Evolutionary conservation across 2,329 filamentous ascomycete genomes (phyloP).

Genomic region (Penicillium crustosum): DNA sequence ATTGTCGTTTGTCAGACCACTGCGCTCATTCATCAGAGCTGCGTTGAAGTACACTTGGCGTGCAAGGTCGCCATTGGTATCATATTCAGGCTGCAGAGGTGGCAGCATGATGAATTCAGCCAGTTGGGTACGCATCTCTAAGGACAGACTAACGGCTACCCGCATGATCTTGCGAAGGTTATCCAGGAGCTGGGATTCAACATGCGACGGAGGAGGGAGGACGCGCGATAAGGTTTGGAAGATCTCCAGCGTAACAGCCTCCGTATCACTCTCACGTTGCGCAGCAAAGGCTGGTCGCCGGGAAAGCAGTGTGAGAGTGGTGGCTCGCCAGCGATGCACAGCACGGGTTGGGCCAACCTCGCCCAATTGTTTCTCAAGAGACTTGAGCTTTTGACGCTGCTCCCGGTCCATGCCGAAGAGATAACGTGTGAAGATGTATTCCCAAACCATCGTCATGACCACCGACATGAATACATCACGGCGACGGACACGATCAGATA

Average conservation of each 20-base stretch:
- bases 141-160: constrained; percentile 82
- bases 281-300: constrained; percentile 75
- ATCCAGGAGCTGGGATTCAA: constrained; percentile 76
- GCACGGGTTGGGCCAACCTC: constrained; percentile 85
- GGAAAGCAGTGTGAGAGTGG: constrained; percentile 85
- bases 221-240: constrained; percentile 80
- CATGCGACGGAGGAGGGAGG: constrained; percentile 78
- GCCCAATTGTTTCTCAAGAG: constrained; percentile 83
- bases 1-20: constrained; percentile 67
- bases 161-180: constrained; percentile 85
- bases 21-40: constrained; percentile 90
- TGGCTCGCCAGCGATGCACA: constrained; percentile 96
- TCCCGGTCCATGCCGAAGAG: constrained; percentile 98
- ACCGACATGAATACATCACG: constrained; percentile 98
- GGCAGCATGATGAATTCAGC: constrained; percentile 99
- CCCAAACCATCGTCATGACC: constrained; percentile 99
- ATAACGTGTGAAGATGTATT: constrained; percentile 96
- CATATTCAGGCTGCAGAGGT: constrained; percentile 90
- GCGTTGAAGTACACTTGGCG: constrained; percentile 91
- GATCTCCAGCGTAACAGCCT: constrained; percentile 91
- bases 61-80: constrained; percentile 83
- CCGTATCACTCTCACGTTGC: constrained; percentile 85
- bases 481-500: constrained; percentile 81
- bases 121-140: constrained; percentile 96
- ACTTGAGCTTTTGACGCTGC: constrained; percentile 95